A percentile compares a stretch with the other conserved stretches of the same genome.
Conservation (phyloP, 257 asterid genomes). For the Ehretia macrophylla region DNA sequence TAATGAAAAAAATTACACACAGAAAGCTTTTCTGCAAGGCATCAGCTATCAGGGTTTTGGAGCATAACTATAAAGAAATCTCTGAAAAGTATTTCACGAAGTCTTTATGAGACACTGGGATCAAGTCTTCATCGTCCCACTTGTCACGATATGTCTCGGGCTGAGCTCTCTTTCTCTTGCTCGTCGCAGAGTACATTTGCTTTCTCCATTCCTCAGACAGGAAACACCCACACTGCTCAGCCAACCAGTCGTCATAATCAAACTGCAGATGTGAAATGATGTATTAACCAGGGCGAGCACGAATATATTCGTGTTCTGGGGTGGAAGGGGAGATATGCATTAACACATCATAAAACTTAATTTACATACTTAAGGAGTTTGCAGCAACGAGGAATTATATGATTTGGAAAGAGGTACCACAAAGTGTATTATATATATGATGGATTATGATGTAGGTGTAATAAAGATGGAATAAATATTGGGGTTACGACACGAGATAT, state of each 20-base stretch:
- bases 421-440: too few species aligned
- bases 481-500: too few species aligned
- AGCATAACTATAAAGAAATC: neutral
- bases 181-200: conserved; percentile 53
- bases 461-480: too few species aligned
- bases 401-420: too few species aligned
- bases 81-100: conserved; percentile 32
- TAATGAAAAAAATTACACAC: neutral
- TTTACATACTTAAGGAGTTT: too few species aligned
- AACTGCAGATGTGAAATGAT: conserved; percentile 39
- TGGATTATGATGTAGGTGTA: too few species aligned
- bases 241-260: conserved; percentile 85
- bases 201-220: conserved; percentile 80
- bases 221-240: conserved; percentile 45
- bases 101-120: conserved; percentile 52
- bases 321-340: too few species aligned
- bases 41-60: neutral
- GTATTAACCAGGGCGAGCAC: neutral
- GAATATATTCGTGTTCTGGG: too few species aligned
- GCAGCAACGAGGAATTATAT: too few species aligned
- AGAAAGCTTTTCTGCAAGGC: neutral
- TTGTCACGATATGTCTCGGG: conserved; percentile 74
- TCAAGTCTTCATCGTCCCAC: conserved; percentile 74
- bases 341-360: too few species aligned
- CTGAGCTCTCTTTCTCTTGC: conserved; percentile 42